These are phyloP conservation scores for Xylaria telfairii DNA, from an alignment of 495 filamentous ascomycete genomes.

Conservation along the genomic window DNA sequence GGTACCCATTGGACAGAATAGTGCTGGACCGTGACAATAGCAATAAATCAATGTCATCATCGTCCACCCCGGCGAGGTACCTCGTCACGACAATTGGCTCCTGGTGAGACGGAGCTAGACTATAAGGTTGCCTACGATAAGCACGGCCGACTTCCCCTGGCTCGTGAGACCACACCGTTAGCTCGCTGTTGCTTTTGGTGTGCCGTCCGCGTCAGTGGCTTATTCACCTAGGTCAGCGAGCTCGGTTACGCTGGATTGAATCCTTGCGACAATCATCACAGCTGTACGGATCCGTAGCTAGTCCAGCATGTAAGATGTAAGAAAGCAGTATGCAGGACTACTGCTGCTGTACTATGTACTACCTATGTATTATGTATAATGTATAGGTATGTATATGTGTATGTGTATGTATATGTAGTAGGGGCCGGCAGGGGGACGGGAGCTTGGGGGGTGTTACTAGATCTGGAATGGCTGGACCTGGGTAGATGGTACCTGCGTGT, in stretches of 20 bases:
- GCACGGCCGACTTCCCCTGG: constrained; percentile 2
- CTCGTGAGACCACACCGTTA: constrained; percentile 17
- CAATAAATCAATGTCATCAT: constrained; percentile 1
- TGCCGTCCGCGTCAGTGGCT: constrained; percentile 1
- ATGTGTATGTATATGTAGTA: too few species aligned
- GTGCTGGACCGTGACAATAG: background rate
- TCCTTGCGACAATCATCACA: constrained; percentile 18
- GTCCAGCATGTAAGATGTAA: constrained; percentile 2
- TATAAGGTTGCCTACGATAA: background rate
- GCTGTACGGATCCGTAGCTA: background rate
- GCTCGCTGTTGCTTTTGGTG: constrained; percentile 8
- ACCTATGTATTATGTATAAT: too few species aligned
- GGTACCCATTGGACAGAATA: background rate
- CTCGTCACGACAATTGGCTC: background rate
- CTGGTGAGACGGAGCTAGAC: background rate
- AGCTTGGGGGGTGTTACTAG: background rate
- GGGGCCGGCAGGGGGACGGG: too few species aligned
- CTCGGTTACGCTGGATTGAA: constrained; percentile 5
- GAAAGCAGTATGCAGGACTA: background rate
- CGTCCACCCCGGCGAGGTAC: background rate
- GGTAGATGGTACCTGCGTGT: constrained; percentile 24
- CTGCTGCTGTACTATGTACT: background rate
- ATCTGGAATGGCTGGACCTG: background rate
- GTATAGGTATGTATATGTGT: too few species aligned
- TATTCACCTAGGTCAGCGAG: constrained; percentile 26